These are phyloP conservation scores for Fusarium oligoseptatum DNA, from an alignment of 2,329 filamentous ascomycete species.

Conservation along the genomic window DNA sequence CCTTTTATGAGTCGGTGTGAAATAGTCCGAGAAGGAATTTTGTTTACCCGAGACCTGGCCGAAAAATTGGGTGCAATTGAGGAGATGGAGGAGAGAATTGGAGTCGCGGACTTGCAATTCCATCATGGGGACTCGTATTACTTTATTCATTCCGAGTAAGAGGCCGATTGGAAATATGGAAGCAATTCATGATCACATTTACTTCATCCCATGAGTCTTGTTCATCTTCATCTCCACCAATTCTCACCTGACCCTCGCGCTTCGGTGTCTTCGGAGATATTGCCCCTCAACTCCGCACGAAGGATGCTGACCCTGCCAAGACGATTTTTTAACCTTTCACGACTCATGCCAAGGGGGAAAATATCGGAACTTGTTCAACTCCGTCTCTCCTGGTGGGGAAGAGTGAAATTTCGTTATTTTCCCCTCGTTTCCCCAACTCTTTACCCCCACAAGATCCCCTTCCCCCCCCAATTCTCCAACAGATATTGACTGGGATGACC, in stretches of 20 bases:
- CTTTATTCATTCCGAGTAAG: neutral
- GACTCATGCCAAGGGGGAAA: neutral
- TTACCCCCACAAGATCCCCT: slow-evolving; percentile 14
- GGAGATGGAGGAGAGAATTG: neutral
- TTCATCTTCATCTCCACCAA: neutral
- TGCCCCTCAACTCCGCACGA: neutral
- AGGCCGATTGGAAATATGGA: neutral
- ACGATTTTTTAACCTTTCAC: too few species aligned
- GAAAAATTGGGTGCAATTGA: neutral
- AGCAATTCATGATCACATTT: neutral
- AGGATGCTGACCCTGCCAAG: neutral
- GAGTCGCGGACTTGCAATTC: neutral
- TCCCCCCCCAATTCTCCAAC: slow-evolving; percentile 15
- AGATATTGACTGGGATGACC: neutral
- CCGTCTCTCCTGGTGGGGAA: too few species aligned
- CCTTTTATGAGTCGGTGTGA: neutral
- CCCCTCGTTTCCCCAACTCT: too few species aligned
- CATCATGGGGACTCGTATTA: neutral
- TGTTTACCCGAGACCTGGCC: neutral
- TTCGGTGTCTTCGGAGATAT: neutral
- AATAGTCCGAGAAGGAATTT: neutral
- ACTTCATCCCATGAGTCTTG: neutral
- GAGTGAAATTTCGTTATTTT: too few species aligned
- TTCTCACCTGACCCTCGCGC: neutral
- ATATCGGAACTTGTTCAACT: neutral